phyloP scores from a whole-genome alignment of 768 basidiomycete species.

The Podaxis mareebaensis region DNA sequence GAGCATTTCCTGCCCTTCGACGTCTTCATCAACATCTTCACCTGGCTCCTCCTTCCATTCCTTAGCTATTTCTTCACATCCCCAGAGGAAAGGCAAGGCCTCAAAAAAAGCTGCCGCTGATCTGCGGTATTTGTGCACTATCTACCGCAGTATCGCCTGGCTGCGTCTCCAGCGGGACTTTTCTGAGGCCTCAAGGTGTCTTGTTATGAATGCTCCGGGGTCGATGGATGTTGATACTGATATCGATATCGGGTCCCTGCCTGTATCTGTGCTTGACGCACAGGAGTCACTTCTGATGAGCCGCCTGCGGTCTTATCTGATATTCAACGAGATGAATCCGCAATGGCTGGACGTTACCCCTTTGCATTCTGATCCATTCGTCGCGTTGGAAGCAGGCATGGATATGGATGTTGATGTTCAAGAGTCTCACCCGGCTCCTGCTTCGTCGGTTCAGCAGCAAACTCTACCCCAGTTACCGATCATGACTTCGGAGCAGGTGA shows the following conservation, averaged over 20 bases:
- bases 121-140: slow-evolving; percentile 10
- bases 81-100: slow-evolving; percentile 3
- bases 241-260: neutral
- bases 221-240: slow-evolving; percentile 10
- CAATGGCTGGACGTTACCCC: slow-evolving; percentile 7
- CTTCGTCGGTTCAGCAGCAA: neutral
- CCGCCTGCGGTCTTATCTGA: slow-evolving; percentile 13
- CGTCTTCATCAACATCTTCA: neutral
- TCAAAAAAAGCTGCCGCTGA: slow-evolving; percentile 3
- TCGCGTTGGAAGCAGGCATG: neutral
- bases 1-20: neutral
- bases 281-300: slow-evolving; percentile 9
- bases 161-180: neutral
- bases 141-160: slow-evolving; percentile 12
- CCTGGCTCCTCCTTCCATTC: neutral
- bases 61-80: neutral
- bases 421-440: neutral
- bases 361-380: neutral
- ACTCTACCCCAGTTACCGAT: slow-evolving; percentile 2
- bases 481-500: neutral
- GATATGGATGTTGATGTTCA: neutral
- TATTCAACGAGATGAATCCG: slow-evolving; percentile 9
- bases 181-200: neutral
- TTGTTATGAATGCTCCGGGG: neutral
- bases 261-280: slow-evolving; percentile 8